Base-by-base conservation (phyloP, 805 yeast genomes). In the Wickerhamomyces alni region DNA sequence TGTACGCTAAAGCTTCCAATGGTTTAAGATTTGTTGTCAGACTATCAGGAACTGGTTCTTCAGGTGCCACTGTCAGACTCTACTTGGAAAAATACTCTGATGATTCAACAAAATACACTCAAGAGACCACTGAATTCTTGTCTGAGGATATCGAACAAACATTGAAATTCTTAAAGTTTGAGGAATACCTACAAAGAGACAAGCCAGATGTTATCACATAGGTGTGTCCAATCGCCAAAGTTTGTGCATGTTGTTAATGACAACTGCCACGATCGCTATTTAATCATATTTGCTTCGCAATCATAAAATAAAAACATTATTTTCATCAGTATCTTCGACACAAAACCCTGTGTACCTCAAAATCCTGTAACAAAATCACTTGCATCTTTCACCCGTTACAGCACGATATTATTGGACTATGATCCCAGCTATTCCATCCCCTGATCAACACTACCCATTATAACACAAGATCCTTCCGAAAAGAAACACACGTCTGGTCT, bases 21-120 rank as follows among this genome's bases (percentile, higher is more conserved):
- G 96, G 97, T 6, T 73, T 85, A 44, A 77, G 97, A 61, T 77
- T 89, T 38, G 85, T 93, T 28, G 84, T 87, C 39, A 82, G 99
- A 63, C 72, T 93, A 48, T 87, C 96, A 0, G 99, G 99, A 41
- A 91, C 99, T 3, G 99, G 99, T 13, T 88, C 97, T 2, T 82
- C 95, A 2, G 99, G 99, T 36, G 98, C 99, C 17, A 91, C 99
- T 6, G 88, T 93, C 44, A 78, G 99, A 63, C 71, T 91, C 51
- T 91, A 91, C 66, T 67, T 91, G 57, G 98, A 91, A 65, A 82
- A 81, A 62, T 87, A 84, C 66, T 77, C 85, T 19, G 51, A 62
- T 35, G 93, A 87, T 55, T 54, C 62, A 37, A 46, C 74, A 16
- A 71, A 70, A 30, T 75, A 72, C 54, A 54, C 53, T 7, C 47